These are phyloP conservation scores for Kwoniella dejecticola DNA, from an alignment of 768 basidiomycete genomes.

Conservation along the genomic window DNA sequence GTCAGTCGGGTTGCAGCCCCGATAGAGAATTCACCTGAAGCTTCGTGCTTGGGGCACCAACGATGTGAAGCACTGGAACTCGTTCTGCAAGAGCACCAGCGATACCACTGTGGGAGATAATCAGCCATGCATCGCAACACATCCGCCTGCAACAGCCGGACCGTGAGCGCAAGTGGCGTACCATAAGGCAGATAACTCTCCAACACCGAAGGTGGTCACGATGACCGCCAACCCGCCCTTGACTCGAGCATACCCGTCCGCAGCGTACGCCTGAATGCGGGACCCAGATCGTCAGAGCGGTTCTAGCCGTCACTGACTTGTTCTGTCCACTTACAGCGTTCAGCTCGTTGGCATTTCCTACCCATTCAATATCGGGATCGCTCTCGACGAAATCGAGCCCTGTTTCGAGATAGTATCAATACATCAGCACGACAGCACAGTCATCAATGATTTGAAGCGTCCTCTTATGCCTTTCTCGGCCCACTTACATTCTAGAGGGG, in stretches of 20 bases:
- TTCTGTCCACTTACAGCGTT: slow-evolving; percentile 49
- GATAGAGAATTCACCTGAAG: slow-evolving; percentile 63
- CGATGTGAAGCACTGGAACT: slow-evolving; percentile 86
- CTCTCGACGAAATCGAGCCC: slow-evolving; percentile 75
- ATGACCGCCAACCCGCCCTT: slow-evolving; percentile 62
- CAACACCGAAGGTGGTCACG: slow-evolving; percentile 85
- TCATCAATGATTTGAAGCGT: too few relatives aligned
- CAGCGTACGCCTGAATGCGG: slow-evolving; percentile 69
- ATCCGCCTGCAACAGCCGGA: not conserved
- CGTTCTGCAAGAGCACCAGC: slow-evolving; percentile 70
- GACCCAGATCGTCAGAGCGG: slow-evolving; percentile 62
- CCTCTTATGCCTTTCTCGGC: too few relatives aligned
- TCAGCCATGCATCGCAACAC: not conserved
- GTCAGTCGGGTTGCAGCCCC: not conserved
- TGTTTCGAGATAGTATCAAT: not conserved
- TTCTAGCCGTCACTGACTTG: too few relatives aligned
- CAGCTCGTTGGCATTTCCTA: slow-evolving; percentile 65
- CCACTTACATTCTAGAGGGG: too few relatives aligned
- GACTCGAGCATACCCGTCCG: slow-evolving; percentile 88
- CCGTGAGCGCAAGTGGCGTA: slow-evolving; percentile 24
- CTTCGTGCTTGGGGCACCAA: slow-evolving; percentile 73
- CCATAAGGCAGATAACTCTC: slow-evolving; percentile 77
- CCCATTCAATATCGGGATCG: slow-evolving; percentile 74
- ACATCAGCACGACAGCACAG: not conserved
- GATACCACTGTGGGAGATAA: slow-evolving; percentile 62